These are phyloP conservation scores for Alternaria panax DNA, from an alignment of 2,329 filamentous ascomycete species.

Conservation along the genomic window DNA sequence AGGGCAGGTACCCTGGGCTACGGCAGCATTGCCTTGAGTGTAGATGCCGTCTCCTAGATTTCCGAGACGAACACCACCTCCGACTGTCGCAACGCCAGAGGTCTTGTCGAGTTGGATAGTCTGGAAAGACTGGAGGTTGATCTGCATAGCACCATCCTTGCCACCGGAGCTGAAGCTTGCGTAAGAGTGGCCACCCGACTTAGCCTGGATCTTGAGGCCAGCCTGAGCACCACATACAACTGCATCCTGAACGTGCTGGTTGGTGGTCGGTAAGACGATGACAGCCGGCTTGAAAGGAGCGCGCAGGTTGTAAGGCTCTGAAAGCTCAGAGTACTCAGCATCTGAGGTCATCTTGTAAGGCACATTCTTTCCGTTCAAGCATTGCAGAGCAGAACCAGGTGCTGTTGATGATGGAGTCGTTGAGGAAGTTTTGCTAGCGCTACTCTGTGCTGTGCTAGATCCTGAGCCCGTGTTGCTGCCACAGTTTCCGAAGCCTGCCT, in stretches of 20 bases:
- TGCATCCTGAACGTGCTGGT: conserved; percentile 63
- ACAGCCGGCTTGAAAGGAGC: conserved; percentile 58
- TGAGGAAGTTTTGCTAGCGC: conserved; percentile 25
- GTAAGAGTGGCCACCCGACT: conserved; percentile 71
- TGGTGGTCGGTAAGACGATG: conserved; percentile 63
- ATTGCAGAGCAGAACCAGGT: conserved; percentile 31
- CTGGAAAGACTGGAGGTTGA: conserved; percentile 58
- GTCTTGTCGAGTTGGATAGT: conserved; percentile 52
- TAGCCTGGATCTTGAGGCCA: conserved; percentile 65
- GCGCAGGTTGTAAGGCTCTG: conserved; percentile 49
- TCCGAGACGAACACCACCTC: conserved; percentile 60
- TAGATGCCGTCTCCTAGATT: conserved; percentile 47
- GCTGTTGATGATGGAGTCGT: conserved; percentile 19
- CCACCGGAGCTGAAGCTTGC: conserved; percentile 60
- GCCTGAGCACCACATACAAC: conserved; percentile 64
- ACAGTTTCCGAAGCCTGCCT: conserved; percentile 43
- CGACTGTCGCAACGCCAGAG: conserved; percentile 54
- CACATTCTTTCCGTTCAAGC: conserved; percentile 45
- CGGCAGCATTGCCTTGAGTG: conserved; percentile 48
- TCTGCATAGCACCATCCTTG: conserved; percentile 57
- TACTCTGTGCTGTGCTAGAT: conserved; percentile 16
- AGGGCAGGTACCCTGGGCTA: conserved; percentile 63
- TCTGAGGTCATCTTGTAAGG: conserved; percentile 41
- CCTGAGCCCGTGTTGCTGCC: conserved; percentile 23
- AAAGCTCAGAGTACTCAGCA: conserved; percentile 34